A percentile compares a stretch with the other conserved stretches of the same genome.
phyloP scores from a whole-genome alignment of 495 filamentous ascomycete genomes.

The Penicillium pulvis region DNA sequence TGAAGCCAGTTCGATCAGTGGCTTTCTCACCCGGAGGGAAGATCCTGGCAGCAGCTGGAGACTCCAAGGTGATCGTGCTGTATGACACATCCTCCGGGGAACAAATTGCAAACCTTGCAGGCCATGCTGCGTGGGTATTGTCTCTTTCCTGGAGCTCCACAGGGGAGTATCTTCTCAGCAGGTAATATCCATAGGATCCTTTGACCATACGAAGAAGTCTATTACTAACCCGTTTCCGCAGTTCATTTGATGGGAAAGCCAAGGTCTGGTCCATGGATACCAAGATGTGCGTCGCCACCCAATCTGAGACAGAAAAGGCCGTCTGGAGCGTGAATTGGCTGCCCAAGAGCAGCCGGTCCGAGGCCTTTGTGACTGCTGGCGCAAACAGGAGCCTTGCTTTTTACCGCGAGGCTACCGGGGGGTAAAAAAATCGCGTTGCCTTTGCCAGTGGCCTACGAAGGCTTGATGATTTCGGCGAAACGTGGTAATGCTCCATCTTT shows the following conservation, averaged over 20 bases:
- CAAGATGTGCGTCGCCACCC: constrained; percentile 84
- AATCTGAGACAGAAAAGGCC: constrained; percentile 83
- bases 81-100: constrained; percentile 92
- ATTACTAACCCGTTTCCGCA: constrained; percentile 28
- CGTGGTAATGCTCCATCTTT: constrained; percentile 12
- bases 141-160: constrained; percentile 89
- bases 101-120: constrained; percentile 80
- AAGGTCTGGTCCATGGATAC: constrained; percentile 92
- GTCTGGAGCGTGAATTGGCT: constrained; percentile 90
- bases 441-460: neutral
- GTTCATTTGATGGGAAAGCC: constrained; percentile 84
- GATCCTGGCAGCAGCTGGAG: constrained; percentile 88
- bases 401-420: constrained; percentile 88
- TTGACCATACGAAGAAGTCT: neutral
- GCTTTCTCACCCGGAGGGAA: constrained; percentile 84
- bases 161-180: constrained; percentile 90
- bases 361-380: constrained; percentile 86
- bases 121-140: constrained; percentile 83
- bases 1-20: constrained; percentile 80
- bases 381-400: constrained; percentile 79
- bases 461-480: constrained; percentile 18
- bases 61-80: constrained; percentile 82
- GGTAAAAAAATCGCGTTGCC: constrained; percentile 34
- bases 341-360: constrained; percentile 72
- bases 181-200: constrained; percentile 45